These are phyloP conservation scores for Geum urbanum DNA, from an alignment of 306 rosid genomes.

Conservation along the genomic window DNA sequence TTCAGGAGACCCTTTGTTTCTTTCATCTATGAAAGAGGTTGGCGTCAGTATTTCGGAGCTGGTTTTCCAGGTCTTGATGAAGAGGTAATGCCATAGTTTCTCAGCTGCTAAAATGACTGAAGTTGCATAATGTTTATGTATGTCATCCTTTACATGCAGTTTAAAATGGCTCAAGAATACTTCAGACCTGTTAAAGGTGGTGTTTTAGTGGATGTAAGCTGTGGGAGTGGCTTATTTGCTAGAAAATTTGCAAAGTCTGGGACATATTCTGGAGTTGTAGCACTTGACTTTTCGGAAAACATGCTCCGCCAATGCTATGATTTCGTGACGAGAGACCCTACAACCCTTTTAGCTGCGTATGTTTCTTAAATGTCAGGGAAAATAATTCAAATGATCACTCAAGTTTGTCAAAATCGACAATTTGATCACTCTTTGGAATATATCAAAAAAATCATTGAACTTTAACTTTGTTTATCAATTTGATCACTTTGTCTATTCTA, in stretches of 20 bases:
- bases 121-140: background rate
- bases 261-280: slow-evolving; percentile 63
- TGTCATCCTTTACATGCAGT: slow-evolving; percentile 36
- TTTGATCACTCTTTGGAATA: too few relatives aligned
- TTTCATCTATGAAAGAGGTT: slow-evolving; percentile 88
- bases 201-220: slow-evolving; percentile 76
- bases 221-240: slow-evolving; percentile 88
- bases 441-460: too few relatives aligned
- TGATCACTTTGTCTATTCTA: too few relatives aligned
- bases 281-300: slow-evolving; percentile 86
- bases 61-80: slow-evolving; percentile 93
- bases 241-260: slow-evolving; percentile 75
- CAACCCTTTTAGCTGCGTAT: slow-evolving; percentile 49
- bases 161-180: slow-evolving; percentile 82
- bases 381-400: too few relatives aligned
- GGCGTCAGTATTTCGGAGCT: slow-evolving; percentile 90
- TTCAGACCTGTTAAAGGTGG: slow-evolving; percentile 73
- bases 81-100: slow-evolving; percentile 46
- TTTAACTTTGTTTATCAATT: too few relatives aligned
- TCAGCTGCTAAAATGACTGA: background rate
- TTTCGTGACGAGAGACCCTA: slow-evolving; percentile 62
- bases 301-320: slow-evolving; percentile 85
- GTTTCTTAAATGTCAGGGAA: slow-evolving; percentile 6
- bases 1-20: slow-evolving; percentile 97
- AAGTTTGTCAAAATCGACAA: too few relatives aligned